Conservation (phyloP, 2,329 filamentous ascomycete genomes). For the Epichloe amarillans region DNA sequence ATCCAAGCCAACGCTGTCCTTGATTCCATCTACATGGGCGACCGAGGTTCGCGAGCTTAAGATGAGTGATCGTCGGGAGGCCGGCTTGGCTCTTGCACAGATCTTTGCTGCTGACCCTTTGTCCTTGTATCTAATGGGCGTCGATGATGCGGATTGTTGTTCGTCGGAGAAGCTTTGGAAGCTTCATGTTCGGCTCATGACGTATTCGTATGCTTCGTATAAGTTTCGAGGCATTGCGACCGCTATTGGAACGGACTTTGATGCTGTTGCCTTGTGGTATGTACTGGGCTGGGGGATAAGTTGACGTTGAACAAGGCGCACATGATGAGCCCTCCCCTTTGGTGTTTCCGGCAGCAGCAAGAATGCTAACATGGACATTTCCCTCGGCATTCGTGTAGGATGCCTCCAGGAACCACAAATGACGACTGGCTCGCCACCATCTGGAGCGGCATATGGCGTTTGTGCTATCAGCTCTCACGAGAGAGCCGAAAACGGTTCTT, state of each 20-base stretch:
- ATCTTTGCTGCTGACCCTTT: constrained; percentile 66
- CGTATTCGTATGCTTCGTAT: constrained; percentile 64
- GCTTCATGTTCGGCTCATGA: constrained; percentile 64
- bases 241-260: constrained; percentile 61
- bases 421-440: constrained; percentile 61
- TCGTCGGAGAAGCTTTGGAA: constrained; percentile 59
- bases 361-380: neutral
- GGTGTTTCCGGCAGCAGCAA: neutral
- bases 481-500: constrained; percentile 67
- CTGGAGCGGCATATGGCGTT: constrained; percentile 64
- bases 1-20: constrained; percentile 23
- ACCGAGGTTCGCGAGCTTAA: constrained; percentile 48
- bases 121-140: constrained; percentile 61
- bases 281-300: neutral
- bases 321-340: no score
- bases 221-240: constrained; percentile 62
- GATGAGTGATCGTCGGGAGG: constrained; percentile 56
- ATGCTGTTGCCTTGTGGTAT: constrained; percentile 66
- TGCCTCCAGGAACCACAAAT: constrained; percentile 60
- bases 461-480: constrained; percentile 58
- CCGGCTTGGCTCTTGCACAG: constrained; percentile 58
- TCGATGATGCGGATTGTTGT: constrained; percentile 50
- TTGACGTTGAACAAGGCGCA: no score
- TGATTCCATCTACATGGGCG: constrained; percentile 39
- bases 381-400: constrained; percentile 32